Base-by-base conservation (phyloP, 495 filamentous ascomycete genomes). In the Penicillium cinerascens region DNA sequence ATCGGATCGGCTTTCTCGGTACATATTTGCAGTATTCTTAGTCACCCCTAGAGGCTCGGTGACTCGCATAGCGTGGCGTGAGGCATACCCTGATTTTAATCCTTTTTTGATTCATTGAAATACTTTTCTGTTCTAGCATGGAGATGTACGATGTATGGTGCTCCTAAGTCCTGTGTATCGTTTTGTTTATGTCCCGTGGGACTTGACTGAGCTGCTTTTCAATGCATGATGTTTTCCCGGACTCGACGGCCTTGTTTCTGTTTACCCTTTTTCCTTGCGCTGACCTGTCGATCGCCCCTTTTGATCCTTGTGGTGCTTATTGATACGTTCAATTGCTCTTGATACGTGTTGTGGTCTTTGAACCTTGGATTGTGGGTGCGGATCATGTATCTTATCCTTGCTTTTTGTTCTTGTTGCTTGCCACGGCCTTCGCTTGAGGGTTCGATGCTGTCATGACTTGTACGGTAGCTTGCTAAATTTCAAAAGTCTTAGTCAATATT, bases 51-150 rank as follows among this genome's bases (percentile, higher is more conserved):
- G 25, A 57, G 52, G 45, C 41, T 45, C 44, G 55, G 61, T 57
- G 65, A 64, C 56, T 64, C 64, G 74, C 74, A 77, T 77, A 77
- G 74, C 74, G 74, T 75, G 73, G 74, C 74, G 74, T 73, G 74
- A 58, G 71, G 66, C 72, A 75, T 75, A 74, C 72, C 74, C 72
- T 70, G 63, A 64, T 60, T 67, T 64, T 51, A 48, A 53, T 49
- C 18, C 21, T 38, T 45, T n/a, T 27, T 35, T 51, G 7, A 13
- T 44, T 51, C 38, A 9, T 17, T 33, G 44, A 10, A 33, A 33
- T 15, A 1, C 23, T 43, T 39, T n/a, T 42, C 23, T 25, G 37
- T 53, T 55, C 35, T 42, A 59, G 46, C 54, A 69, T 68, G 65
- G 59, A 61, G 55, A 51, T 70, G 68, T 71, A 69, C 55, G 64